Evolutionary conservation across 164 flowering plant genomes (phyloP).

Genomic region (Macadamia tetraphylla): DNA sequence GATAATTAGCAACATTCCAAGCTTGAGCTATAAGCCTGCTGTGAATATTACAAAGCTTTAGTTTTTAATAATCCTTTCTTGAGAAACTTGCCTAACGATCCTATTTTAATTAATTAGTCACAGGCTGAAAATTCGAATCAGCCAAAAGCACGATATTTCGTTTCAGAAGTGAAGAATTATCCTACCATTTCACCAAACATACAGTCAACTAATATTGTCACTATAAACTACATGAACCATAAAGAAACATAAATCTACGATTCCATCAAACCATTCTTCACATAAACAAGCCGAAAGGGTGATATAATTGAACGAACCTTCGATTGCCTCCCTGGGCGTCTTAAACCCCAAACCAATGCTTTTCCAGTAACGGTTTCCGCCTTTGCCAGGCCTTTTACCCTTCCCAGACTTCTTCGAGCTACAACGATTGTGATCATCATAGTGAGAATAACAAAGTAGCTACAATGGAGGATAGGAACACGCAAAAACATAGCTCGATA

Average conservation of each 20-base stretch:
- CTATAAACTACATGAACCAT: neutral
- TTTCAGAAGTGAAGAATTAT: no score
- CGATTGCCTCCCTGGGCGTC: conserved; percentile 40
- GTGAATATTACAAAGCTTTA: no score
- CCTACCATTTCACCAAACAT: no score
- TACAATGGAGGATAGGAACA: no score
- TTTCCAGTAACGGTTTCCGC: conserved; percentile 13
- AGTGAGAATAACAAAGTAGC: neutral
- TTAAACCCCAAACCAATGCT: conserved; percentile 29
- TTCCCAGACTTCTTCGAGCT: conserved; percentile 16
- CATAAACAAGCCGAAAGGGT: neutral
- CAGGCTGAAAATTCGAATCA: no score
- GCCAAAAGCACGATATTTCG: no score
- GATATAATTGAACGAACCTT: conserved; percentile 19
- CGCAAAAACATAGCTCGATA: neutral
- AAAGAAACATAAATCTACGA: neutral
- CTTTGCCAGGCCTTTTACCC: conserved; percentile 16
- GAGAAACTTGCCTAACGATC: no score
- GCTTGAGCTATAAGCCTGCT: no score
- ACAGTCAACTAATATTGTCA: no score
- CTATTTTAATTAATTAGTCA: no score
- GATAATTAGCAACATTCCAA: no score
- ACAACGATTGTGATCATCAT: neutral
- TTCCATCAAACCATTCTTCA: neutral
- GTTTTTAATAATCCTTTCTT: no score